A percentile compares a stretch with the other conserved stretches of the same genome.
phyloP scores from a whole-genome alignment of 495 filamentous ascomycete species.

The Penicillium argentinense region DNA sequence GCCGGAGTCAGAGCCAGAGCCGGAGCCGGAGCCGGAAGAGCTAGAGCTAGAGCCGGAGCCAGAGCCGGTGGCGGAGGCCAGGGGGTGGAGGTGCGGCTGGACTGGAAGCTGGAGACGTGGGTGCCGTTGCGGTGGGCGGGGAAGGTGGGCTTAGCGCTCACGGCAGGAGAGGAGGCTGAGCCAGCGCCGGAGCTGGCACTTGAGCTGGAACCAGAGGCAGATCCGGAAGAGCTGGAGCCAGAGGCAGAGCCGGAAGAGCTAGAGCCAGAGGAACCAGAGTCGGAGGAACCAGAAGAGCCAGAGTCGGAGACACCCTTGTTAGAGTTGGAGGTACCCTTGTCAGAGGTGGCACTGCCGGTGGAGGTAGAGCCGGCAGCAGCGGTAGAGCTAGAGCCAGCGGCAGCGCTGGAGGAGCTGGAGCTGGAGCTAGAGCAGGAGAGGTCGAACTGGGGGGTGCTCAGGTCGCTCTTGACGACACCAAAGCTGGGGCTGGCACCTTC shows the following conservation, averaged over 20 bases:
- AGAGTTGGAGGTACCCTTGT: not conserved
- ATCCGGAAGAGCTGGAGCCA: not conserved
- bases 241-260: slow-evolving; percentile 22
- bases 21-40: slow-evolving; percentile 26
- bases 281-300: slow-evolving; percentile 1
- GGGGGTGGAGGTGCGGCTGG: slow-evolving; percentile 7
- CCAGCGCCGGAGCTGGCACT: slow-evolving; percentile 8
- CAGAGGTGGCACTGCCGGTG: slow-evolving; percentile 3
- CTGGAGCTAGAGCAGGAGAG: slow-evolving; percentile 53
- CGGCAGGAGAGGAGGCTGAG: not conserved
- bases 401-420: slow-evolving; percentile 17
- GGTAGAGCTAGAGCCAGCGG: slow-evolving; percentile 3
- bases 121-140: slow-evolving; percentile 5
- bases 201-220: slow-evolving; percentile 9
- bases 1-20: slow-evolving; percentile 15
- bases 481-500: slow-evolving; percentile 66
- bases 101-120: no score
- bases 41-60: slow-evolving; percentile 14
- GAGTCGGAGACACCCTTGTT: slow-evolving; percentile 8
- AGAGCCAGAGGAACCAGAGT: slow-evolving; percentile 11
- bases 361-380: slow-evolving; percentile 1
- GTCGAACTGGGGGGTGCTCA: slow-evolving; percentile 61
- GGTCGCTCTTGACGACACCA: slow-evolving; percentile 56
- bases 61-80: slow-evolving; percentile 6
- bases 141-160: slow-evolving; percentile 12